Evolutionary conservation across 306 rosid genomes (phyloP).

Genomic region (Quercus aquifolioides): DNA sequence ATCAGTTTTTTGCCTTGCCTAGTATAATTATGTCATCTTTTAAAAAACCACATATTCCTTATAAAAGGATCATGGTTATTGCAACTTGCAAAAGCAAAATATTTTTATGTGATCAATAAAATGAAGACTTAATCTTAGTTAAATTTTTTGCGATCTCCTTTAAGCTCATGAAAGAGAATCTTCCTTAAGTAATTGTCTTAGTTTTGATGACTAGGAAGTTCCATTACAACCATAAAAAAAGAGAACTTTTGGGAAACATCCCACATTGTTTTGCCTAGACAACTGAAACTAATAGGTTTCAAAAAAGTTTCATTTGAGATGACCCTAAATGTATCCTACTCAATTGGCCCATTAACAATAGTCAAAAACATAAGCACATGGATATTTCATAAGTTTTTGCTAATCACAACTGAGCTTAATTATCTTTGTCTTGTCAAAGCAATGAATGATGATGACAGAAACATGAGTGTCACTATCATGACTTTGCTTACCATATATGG

Average conservation of each 20-base stretch:
- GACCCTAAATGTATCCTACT: slow-evolving; percentile 49
- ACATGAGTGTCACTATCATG: slow-evolving; percentile 54
- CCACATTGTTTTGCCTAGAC: slow-evolving; percentile 54
- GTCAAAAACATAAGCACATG: slow-evolving; percentile 85
- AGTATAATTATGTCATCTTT: not conserved
- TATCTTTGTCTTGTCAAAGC: slow-evolving; percentile 54
- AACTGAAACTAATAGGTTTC: slow-evolving; percentile 25
- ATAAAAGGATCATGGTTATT: not conserved
- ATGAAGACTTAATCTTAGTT: not conserved
- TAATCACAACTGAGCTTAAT: slow-evolving; percentile 49
- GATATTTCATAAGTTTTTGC: slow-evolving; percentile 50
- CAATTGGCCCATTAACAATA: slow-evolving; percentile 56
- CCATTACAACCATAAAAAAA: slow-evolving; percentile 23
- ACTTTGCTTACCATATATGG: slow-evolving; percentile 47
- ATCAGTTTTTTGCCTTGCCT: not conserved
- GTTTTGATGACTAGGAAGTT: slow-evolving; percentile 10
- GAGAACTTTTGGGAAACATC: slow-evolving; percentile 35
- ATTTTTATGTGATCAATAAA: not conserved
- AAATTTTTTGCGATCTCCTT: slow-evolving; percentile 2
- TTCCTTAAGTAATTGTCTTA: slow-evolving; percentile 8
- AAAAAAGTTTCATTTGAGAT: slow-evolving; percentile 44
- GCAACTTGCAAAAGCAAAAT: slow-evolving; percentile 1
- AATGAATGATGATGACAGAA: slow-evolving; percentile 49
- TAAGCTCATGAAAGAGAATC: slow-evolving; percentile 2
- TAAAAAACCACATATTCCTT: not conserved